These are phyloP conservation scores for Zygosaccharomyces bisporus DNA, from an alignment of 805 yeast species.

Conservation along the genomic window DNA sequence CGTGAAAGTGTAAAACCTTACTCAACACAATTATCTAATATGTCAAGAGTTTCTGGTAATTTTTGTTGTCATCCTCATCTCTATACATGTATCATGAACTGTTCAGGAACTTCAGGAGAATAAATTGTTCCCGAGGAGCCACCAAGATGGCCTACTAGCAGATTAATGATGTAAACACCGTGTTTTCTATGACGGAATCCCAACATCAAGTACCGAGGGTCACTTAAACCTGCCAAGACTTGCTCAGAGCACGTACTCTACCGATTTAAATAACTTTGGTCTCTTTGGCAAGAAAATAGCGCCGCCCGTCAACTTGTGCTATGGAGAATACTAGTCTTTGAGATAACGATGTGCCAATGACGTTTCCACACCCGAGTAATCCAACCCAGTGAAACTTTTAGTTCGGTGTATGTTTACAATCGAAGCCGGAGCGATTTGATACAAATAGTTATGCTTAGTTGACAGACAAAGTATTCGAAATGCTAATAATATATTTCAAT, in stretches of 20 bases:
- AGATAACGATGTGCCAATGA: no score
- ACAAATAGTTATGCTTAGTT: no score
- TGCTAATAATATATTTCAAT: no score
- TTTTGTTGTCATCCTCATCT: slow-evolving; percentile 85
- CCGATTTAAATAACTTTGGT: no score
- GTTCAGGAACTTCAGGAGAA: slow-evolving; percentile 64
- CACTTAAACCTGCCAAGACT: slow-evolving; percentile 64
- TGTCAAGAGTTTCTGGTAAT: slow-evolving; percentile 74
- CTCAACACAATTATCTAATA: slow-evolving; percentile 20
- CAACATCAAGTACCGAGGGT: slow-evolving; percentile 85
- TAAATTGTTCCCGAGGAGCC: slow-evolving; percentile 63
- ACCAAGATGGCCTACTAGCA: slow-evolving; percentile 85
- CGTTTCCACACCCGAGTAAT: no score
- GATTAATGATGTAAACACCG: slow-evolving; percentile 92
- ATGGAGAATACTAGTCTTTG: no score
- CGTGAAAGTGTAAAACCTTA: background rate
- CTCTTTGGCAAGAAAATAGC: no score
- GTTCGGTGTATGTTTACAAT: no score
- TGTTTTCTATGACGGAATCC: slow-evolving; percentile 98
- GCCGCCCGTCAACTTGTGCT: no score
- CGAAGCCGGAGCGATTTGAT: no score
- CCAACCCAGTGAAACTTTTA: no score
- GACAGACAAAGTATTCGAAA: no score
- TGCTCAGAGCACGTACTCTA: slow-evolving; percentile 84
- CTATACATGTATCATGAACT: slow-evolving; percentile 69